phyloP scores from a whole-genome alignment of 306 rosid species.

The Echinosophora koreensis region DNA sequence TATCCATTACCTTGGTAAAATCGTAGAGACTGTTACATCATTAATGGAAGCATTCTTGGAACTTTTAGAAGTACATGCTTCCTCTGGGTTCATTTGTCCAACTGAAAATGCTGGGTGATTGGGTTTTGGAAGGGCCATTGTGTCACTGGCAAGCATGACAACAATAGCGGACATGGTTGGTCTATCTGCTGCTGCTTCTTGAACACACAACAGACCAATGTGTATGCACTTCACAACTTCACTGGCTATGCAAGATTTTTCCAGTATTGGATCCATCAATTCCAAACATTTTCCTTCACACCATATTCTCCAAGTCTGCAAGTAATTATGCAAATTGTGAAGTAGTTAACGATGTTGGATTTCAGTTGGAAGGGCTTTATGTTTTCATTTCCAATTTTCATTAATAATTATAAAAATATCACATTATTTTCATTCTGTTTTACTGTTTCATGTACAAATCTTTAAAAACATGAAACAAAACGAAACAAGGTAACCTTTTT shows the following conservation, averaged over 20 bases:
- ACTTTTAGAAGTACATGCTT: constrained; percentile 35
- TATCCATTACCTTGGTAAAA: background rate
- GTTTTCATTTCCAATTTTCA: too few species aligned
- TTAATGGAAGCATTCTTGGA: constrained; percentile 39
- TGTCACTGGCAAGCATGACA: constrained; percentile 48
- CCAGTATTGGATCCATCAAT: constrained; percentile 54
- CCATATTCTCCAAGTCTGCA: constrained; percentile 65
- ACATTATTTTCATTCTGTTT: too few species aligned
- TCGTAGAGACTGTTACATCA: background rate
- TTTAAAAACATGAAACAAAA: too few species aligned
- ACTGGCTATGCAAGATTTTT: background rate
- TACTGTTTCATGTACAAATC: too few species aligned
- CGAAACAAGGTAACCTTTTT: too few species aligned
- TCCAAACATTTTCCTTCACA: constrained; percentile 49
- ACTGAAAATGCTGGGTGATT: constrained; percentile 51
- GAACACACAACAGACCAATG: constrained; percentile 61
- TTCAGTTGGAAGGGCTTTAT: too few species aligned
- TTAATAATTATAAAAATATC: too few species aligned
- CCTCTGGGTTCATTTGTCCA: background rate
- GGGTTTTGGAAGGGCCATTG: constrained; percentile 51
- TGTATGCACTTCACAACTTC: constrained; percentile 55
- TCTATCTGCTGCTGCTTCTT: constrained; percentile 55
- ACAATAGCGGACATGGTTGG: constrained; percentile 57
- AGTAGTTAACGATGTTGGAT: too few species aligned
- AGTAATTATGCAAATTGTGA: background rate